phyloP scores from a whole-genome alignment of 2,329 filamentous ascomycete genomes.

The Huntiella bhutanensis region DNA sequence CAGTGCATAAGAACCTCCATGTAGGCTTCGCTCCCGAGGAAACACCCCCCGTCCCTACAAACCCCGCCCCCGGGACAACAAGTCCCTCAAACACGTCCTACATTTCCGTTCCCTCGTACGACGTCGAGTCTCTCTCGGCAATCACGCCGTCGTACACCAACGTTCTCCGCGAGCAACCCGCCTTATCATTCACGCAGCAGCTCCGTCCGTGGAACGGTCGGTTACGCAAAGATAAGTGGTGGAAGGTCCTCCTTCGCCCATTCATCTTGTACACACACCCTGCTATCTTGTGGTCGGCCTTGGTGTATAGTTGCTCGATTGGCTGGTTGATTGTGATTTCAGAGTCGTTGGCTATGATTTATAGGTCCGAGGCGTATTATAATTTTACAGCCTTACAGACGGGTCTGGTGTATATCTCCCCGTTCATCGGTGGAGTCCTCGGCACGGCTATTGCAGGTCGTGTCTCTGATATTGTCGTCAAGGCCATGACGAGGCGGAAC shows the following conservation, averaged over 20 bases:
- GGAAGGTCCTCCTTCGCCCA: conserved; percentile 57
- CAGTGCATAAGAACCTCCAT: conserved; percentile 16
- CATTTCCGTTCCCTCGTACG: conserved; percentile 9
- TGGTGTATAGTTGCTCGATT: conserved; percentile 71
- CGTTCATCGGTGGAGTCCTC: conserved; percentile 76
- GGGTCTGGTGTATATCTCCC: conserved; percentile 74
- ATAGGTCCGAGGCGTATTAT: conserved; percentile 49
- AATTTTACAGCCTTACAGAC: conserved; percentile 66
- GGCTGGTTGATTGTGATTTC: conserved; percentile 88
- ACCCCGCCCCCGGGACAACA: not conserved
- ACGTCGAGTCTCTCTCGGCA: conserved; percentile 7
- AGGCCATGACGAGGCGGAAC: conserved; percentile 63
- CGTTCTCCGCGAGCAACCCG: conserved; percentile 44
- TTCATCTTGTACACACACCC: conserved; percentile 81
- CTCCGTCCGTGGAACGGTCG: conserved; percentile 63
- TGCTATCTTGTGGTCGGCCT: conserved; percentile 69
- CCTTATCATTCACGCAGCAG: conserved; percentile 53
- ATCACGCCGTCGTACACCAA: conserved; percentile 43
- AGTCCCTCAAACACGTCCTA: not conserved
- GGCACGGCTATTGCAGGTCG: conserved; percentile 48
- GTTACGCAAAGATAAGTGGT: conserved; percentile 60
- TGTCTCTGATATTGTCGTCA: conserved; percentile 69
- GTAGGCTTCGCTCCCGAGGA: conserved; percentile 18
- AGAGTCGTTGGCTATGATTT: conserved; percentile 68
- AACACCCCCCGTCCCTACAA: not conserved